A percentile compares a stretch with the other conserved stretches of the same genome.
phyloP scores from a whole-genome alignment of 225 moss, liverwort and hornwort genomes.

The Marchantia polymorpha region DNA sequence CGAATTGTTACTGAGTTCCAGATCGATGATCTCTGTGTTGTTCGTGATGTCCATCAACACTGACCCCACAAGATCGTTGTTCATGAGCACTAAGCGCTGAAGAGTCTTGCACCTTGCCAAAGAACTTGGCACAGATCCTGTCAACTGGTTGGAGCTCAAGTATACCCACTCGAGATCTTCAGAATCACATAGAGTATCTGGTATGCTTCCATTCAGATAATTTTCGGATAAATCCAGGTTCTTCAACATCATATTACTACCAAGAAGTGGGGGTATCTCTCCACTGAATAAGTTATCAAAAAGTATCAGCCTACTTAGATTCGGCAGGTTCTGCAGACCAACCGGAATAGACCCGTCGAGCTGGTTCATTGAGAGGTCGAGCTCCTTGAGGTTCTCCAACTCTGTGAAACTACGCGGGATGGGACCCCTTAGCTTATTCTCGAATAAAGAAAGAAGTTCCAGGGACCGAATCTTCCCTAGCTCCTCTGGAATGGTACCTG shows the following conservation, averaged over 20 bases:
- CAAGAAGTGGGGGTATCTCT: slow-evolving; percentile 22
- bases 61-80: slow-evolving; percentile 14
- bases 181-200: slow-evolving; percentile 23
- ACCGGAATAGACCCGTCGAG: slow-evolving; percentile 14
- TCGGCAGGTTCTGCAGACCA: slow-evolving; percentile 10
- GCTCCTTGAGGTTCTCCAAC: not conserved
- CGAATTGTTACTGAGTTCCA: slow-evolving; percentile 15
- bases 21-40: slow-evolving; percentile 20
- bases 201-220: slow-evolving; percentile 14
- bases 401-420: slow-evolving; percentile 6
- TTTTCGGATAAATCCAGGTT: slow-evolving; percentile 26
- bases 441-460: slow-evolving; percentile 16
- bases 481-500: slow-evolving; percentile 29
- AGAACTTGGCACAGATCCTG: slow-evolving; percentile 15
- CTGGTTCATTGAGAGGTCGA: slow-evolving; percentile 19
- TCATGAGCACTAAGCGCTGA: slow-evolving; percentile 8
- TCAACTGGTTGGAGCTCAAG: slow-evolving; percentile 23
- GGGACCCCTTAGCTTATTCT: slow-evolving; percentile 15
- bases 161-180: slow-evolving; percentile 24
- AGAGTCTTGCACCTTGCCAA: slow-evolving; percentile 17
- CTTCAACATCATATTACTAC: slow-evolving; percentile 6
- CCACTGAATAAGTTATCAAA: slow-evolving; percentile 17
- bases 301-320: not conserved
- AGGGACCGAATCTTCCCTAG: slow-evolving; percentile 3
- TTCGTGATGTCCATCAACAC: slow-evolving; percentile 16